These are phyloP conservation scores for Misopates orontium DNA, from an alignment of 257 asterid genomes.

Conservation along the genomic window DNA sequence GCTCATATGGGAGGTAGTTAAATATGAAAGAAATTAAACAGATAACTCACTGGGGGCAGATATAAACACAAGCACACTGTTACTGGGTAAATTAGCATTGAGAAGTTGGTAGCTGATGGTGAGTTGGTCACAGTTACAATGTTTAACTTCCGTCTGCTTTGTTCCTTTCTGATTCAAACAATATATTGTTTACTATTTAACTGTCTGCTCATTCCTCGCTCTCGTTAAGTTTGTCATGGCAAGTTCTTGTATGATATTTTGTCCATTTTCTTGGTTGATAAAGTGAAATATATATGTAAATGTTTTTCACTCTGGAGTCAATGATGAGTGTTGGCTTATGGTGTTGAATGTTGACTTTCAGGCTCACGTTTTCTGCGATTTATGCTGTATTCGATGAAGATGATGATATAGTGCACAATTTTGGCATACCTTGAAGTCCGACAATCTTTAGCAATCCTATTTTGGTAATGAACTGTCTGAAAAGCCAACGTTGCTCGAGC, in stretches of 20 bases:
- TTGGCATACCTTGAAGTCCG: slow-evolving; percentile 31
- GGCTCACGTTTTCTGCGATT: slow-evolving; percentile 65
- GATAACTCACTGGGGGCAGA: too few relatives aligned
- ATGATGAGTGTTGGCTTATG: slow-evolving; percentile 10
- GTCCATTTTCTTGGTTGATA: not conserved
- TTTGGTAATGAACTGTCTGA: slow-evolving; percentile 3
- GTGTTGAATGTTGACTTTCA: slow-evolving; percentile 32
- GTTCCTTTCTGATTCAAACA: not conserved
- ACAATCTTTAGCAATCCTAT: slow-evolving; percentile 14
- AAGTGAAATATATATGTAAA: too few relatives aligned
- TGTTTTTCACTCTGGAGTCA: not conserved
- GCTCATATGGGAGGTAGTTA: too few relatives aligned
- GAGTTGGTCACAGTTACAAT: too few relatives aligned
- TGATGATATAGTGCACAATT: slow-evolving; percentile 57
- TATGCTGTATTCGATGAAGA: slow-evolving; percentile 66
- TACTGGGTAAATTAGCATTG: too few relatives aligned
- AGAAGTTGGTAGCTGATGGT: too few relatives aligned
- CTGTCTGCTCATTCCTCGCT: not conserved
- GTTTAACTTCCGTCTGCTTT: too few relatives aligned
- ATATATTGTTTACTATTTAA: not conserved
- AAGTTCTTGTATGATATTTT: not conserved
- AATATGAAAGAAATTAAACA: too few relatives aligned
- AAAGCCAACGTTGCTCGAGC: not conserved
- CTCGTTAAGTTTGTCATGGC: not conserved
- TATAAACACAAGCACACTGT: too few relatives aligned